Conservation (phyloP, 345 rosid species). For the Leavenworthia alabamica region DNA sequence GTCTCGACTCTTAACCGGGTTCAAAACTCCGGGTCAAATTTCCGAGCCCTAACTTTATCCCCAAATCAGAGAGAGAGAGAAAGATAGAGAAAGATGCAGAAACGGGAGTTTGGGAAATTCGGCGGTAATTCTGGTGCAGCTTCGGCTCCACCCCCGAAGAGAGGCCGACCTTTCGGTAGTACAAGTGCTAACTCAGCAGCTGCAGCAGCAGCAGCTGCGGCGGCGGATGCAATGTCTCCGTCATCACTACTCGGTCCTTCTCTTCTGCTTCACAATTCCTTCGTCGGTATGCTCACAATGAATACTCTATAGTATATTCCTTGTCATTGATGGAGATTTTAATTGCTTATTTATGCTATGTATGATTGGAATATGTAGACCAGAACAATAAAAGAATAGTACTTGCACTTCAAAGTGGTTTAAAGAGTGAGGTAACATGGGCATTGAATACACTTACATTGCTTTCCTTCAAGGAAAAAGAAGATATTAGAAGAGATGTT, state of each 20-base stretch:
- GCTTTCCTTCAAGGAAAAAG: conserved; percentile 92
- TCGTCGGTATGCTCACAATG: conserved; percentile 51
- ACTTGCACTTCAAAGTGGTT: conserved; percentile 90
- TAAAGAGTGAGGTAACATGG: conserved; percentile 94
- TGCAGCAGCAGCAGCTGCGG: conserved; percentile 39
- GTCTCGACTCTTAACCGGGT: background rate
- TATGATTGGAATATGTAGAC: conserved; percentile 32
- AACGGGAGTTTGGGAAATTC: conserved; percentile 71
- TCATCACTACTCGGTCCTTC: conserved; percentile 74
- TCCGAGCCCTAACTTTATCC: conserved; percentile 8
- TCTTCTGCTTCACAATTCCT: conserved; percentile 80
- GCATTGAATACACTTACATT: conserved; percentile 85
- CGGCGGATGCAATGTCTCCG: conserved; percentile 63
- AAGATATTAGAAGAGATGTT: conserved; percentile 75
- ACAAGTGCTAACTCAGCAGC: conserved; percentile 36
- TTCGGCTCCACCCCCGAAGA: conserved; percentile 55
- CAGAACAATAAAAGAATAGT: conserved; percentile 88
- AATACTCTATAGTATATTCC: background rate
- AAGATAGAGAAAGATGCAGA: conserved; percentile 68
- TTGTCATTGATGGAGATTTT: background rate
- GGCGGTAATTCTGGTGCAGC: conserved; percentile 62
- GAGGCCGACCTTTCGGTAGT: conserved; percentile 94
- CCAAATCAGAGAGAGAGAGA: conserved; percentile 10
- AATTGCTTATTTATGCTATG: background rate
- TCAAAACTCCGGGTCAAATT: background rate